Evolutionary conservation across 2,329 filamentous ascomycete genomes (phyloP).

Genomic region (Diaporthe ilicicola): DNA sequence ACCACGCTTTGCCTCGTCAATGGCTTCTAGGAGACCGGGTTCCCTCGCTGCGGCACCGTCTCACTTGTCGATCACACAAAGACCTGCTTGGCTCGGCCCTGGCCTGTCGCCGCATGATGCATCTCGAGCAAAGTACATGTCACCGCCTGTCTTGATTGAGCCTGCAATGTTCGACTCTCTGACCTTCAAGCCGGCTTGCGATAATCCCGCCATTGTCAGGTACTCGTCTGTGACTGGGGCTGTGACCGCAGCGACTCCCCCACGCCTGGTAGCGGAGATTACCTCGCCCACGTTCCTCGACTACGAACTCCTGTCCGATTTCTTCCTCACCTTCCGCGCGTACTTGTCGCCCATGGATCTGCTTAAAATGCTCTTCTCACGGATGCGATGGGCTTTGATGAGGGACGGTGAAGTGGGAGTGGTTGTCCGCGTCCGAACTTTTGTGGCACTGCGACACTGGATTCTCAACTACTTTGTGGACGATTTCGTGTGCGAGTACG

Average conservation of each 20-base stretch:
- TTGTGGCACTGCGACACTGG: conserved; percentile 96
- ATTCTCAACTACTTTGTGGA: conserved; percentile 97
- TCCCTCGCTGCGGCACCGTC: conserved; percentile 49
- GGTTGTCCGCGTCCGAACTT: conserved; percentile 94
- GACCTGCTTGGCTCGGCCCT: conserved; percentile 45
- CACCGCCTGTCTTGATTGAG: conserved; percentile 63
- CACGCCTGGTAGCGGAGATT: conserved; percentile 92
- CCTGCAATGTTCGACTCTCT: conserved; percentile 85
- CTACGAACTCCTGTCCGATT: conserved; percentile 96
- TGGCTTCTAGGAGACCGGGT: conserved; percentile 46
- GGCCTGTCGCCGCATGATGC: conserved; percentile 49
- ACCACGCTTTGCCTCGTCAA: conserved; percentile 40
- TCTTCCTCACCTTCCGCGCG: conserved; percentile 92
- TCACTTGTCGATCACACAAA: conserved; percentile 41
- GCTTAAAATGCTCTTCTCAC: conserved; percentile 83
- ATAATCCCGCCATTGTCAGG: conserved; percentile 83
- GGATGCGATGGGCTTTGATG: conserved; percentile 85
- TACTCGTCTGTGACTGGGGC: conserved; percentile 76
- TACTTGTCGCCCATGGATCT: conserved; percentile 83
- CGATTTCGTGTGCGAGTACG: conserved; percentile 83
- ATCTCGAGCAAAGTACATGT: conserved; percentile 56
- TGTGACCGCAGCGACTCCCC: conserved; percentile 88
- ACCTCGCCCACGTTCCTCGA: conserved; percentile 96
- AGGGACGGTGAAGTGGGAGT: conserved; percentile 85
- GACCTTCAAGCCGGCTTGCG: conserved; percentile 79